Conservation (phyloP, 2,329 filamentous ascomycete genomes). For the Hypoxylon sp. region DNA sequence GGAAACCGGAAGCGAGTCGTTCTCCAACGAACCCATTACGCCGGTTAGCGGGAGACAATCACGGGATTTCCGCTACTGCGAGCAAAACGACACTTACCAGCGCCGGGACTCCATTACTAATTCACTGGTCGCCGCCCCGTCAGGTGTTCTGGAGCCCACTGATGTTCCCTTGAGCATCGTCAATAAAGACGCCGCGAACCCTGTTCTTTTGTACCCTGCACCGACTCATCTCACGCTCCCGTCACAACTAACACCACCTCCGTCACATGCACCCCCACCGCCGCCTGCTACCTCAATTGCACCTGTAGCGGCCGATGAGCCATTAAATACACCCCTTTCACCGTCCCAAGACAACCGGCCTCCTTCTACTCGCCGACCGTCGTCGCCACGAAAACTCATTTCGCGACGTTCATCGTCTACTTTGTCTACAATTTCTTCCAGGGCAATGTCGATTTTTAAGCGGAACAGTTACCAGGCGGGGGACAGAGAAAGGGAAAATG, state of each 20-base stretch:
- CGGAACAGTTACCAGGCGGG: conserved; percentile 50
- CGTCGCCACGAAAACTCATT: conserved; percentile 38
- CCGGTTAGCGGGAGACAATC: conserved; percentile 72
- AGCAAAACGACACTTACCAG: conserved; percentile 57
- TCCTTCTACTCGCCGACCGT: conserved; percentile 38
- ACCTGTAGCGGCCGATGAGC: conserved; percentile 31
- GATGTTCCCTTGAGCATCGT: conserved; percentile 40
- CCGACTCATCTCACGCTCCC: conserved; percentile 19
- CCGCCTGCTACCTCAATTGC: conserved; percentile 26
- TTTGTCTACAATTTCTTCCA: conserved; percentile 46
- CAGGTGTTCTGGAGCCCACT: conserved; percentile 42
- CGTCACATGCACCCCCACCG: conserved; percentile 27
- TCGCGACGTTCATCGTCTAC: conserved; percentile 48
- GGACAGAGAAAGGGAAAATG: conserved; percentile 35
- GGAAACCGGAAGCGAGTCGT: conserved; percentile 68
- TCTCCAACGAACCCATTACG: conserved; percentile 72
- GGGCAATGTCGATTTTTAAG: conserved; percentile 49
- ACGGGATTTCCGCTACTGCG: conserved; percentile 65
- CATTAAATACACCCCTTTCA: conserved; percentile 24
- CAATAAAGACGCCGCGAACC: conserved; percentile 42
- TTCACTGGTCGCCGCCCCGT: conserved; percentile 39
- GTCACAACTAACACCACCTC: conserved; percentile 23
- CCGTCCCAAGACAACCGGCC: conserved; percentile 29
- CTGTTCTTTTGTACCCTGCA: conserved; percentile 30
- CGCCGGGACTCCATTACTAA: conserved; percentile 49